A percentile compares a stretch with the other conserved stretches of the same genome.
These are phyloP conservation scores for Eucalyptus melliodora DNA, from an alignment of 345 rosid genomes.

Conservation along the genomic window DNA sequence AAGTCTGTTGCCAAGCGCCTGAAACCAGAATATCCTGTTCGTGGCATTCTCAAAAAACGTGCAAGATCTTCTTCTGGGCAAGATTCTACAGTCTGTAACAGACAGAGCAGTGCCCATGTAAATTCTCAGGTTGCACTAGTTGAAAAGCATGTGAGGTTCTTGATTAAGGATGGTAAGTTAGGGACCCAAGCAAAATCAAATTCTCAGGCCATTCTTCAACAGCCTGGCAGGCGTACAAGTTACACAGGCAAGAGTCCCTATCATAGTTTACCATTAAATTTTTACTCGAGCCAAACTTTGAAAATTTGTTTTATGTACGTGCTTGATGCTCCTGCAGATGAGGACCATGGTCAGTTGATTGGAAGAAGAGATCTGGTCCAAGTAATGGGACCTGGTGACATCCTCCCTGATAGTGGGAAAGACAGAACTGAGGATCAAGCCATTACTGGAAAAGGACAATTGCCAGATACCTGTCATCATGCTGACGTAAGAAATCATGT, in stretches of 20 bases:
- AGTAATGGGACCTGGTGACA: constrained; percentile 1
- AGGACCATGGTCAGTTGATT: background rate
- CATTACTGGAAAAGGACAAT: constrained; percentile 1
- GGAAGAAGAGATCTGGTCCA: constrained; percentile 1
- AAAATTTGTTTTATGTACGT: background rate
- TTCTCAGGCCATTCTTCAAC: background rate
- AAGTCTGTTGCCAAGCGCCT: constrained; percentile 3
- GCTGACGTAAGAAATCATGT: background rate
- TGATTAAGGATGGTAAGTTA: constrained; percentile 8
- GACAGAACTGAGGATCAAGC: constrained; percentile 3
- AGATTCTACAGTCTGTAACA: constrained; percentile 1
- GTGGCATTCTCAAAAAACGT: constrained; percentile 30
- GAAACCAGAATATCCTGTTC: constrained; percentile 10
- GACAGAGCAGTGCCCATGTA: background rate
- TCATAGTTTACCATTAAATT: background rate
- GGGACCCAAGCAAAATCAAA: background rate
- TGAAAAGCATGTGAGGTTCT: constrained; percentile 33
- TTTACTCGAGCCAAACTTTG: background rate
- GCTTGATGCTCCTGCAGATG: background rate
- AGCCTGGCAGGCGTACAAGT: background rate
- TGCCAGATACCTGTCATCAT: background rate
- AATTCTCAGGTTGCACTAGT: background rate
- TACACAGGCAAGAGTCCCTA: background rate
- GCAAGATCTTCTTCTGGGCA: constrained; percentile 4
- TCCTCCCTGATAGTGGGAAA: constrained; percentile 1